Evolutionary conservation across 2,329 filamentous ascomycete genomes (phyloP).

Genomic region (Cladobotryum mycophilum): DNA sequence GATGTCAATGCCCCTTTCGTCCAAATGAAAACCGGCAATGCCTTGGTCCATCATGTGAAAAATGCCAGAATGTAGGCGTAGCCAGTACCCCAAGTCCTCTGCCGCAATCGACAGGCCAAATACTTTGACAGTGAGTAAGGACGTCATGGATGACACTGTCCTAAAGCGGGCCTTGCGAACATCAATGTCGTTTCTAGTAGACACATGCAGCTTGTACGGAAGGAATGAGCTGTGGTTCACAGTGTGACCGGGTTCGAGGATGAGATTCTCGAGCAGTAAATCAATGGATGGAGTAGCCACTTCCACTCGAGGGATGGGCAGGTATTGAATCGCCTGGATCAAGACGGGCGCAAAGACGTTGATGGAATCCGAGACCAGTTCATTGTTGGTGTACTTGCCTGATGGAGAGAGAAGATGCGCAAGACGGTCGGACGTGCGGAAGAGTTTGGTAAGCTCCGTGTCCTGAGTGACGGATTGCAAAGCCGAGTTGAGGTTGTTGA

Average conservation of each 20-base stretch:
- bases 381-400: constrained; percentile 58
- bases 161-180: constrained; percentile 63
- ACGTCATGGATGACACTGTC: constrained; percentile 61
- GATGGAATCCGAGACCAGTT: constrained; percentile 67
- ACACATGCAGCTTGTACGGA: constrained; percentile 73
- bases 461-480: constrained; percentile 65
- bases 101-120: constrained; percentile 79
- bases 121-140: constrained; percentile 69
- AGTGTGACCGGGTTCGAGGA: constrained; percentile 80
- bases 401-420: constrained; percentile 62
- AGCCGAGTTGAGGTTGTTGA: constrained; percentile 63
- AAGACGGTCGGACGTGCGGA: constrained; percentile 61
- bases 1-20: constrained; percentile 82
- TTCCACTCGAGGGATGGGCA: constrained; percentile 88
- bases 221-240: constrained; percentile 85
- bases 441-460: constrained; percentile 61
- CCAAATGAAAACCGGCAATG: constrained; percentile 77
- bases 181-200: constrained; percentile 81
- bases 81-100: constrained; percentile 84
- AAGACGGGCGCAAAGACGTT: constrained; percentile 76
- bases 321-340: constrained; percentile 72
- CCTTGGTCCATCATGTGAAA: constrained; percentile 74
- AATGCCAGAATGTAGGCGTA: constrained; percentile 70
- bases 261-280: constrained; percentile 80
- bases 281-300: constrained; percentile 78